Percentiles rank a stretch among this genome's conserved stretches.
These are phyloP conservation scores for Ganoderma boninense DNA, from an alignment of 1,284 basidiomycete genomes.

Conservation along the genomic window DNA sequence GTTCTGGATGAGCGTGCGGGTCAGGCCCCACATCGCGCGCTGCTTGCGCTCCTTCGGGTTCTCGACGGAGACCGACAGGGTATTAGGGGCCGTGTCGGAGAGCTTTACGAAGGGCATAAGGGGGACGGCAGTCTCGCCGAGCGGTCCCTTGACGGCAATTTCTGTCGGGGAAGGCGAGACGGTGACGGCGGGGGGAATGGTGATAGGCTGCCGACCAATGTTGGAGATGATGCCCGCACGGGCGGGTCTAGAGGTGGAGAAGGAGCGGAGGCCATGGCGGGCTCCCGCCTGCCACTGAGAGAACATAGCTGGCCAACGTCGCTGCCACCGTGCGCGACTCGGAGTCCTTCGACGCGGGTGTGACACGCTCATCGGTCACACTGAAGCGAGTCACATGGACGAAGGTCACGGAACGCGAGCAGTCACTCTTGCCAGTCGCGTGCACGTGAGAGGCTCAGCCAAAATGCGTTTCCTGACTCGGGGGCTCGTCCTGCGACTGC, in stretches of 20 bases:
- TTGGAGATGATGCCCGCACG: conserved; percentile 61
- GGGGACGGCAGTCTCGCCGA: conserved; percentile 76
- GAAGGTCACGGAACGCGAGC: conserved; percentile 29
- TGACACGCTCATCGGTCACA: conserved; percentile 1
- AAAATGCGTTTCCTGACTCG: conserved; percentile 38
- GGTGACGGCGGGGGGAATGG: conserved; percentile 72
- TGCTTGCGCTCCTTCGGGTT: conserved; percentile 80
- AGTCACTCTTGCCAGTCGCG: conserved; percentile 19
- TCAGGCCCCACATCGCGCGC: conserved; percentile 93
- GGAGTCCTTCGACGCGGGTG: neutral
- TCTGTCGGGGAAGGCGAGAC: conserved; percentile 61
- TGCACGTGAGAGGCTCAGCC: conserved; percentile 34
- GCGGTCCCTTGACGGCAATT: conserved; percentile 76
- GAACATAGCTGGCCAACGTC: conserved; percentile 40
- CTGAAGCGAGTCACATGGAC: conserved; percentile 1
- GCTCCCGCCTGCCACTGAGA: conserved; percentile 34
- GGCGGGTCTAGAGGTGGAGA: conserved; percentile 36
- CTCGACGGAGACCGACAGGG: conserved; percentile 72
- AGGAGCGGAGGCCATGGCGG: conserved; percentile 37
- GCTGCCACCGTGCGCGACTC: conserved; percentile 4
- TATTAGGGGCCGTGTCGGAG: conserved; percentile 56
- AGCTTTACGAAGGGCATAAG: conserved; percentile 78
- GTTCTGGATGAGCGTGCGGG: conserved; percentile 89
- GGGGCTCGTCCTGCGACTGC: conserved; percentile 20
- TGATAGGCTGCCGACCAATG: conserved; percentile 84